These are phyloP conservation scores for Lignosus rhinocerotis DNA, from an alignment of 1,284 basidiomycete genomes.

Conservation along the genomic window DNA sequence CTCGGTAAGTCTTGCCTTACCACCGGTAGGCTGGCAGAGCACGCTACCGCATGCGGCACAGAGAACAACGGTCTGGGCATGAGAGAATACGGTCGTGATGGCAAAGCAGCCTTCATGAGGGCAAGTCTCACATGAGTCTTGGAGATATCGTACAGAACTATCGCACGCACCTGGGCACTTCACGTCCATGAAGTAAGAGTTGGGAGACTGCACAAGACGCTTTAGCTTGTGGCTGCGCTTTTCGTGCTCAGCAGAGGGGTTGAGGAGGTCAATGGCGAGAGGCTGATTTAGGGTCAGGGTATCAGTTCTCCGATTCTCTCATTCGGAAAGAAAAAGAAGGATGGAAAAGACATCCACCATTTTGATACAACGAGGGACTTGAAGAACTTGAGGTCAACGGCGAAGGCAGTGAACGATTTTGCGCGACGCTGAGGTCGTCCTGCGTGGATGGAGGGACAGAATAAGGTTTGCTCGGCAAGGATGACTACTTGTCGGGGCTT, in stretches of 20 bases:
- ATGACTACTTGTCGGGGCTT: slow-evolving; percentile 27
- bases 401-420: slow-evolving; percentile 30
- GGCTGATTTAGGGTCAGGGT: slow-evolving; percentile 54
- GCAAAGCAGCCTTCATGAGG: slow-evolving; percentile 79
- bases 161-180: slow-evolving; percentile 89
- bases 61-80: slow-evolving; percentile 91
- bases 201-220: slow-evolving; percentile 96
- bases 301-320: neutral
- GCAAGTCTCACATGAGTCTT: slow-evolving; percentile 1
- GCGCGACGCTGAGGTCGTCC: slow-evolving; percentile 31
- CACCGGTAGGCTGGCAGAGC: slow-evolving; percentile 98
- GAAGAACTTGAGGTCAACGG: slow-evolving; percentile 25
- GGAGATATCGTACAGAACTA: neutral
- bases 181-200: slow-evolving; percentile 99
- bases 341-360: slow-evolving; percentile 26
- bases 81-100: slow-evolving; percentile 95
- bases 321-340: neutral
- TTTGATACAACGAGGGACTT: slow-evolving; percentile 25
- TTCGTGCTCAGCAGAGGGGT: slow-evolving; percentile 90
- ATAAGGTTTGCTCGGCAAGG: slow-evolving; percentile 30
- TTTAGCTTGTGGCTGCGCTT: slow-evolving; percentile 98
- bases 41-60: slow-evolving; percentile 95
- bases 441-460: slow-evolving; percentile 30
- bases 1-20: slow-evolving; percentile 97
- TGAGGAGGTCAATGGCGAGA: slow-evolving; percentile 98